phyloP scores from a whole-genome alignment of 163 green algal species.

The Chlorella variabilis region DNA sequence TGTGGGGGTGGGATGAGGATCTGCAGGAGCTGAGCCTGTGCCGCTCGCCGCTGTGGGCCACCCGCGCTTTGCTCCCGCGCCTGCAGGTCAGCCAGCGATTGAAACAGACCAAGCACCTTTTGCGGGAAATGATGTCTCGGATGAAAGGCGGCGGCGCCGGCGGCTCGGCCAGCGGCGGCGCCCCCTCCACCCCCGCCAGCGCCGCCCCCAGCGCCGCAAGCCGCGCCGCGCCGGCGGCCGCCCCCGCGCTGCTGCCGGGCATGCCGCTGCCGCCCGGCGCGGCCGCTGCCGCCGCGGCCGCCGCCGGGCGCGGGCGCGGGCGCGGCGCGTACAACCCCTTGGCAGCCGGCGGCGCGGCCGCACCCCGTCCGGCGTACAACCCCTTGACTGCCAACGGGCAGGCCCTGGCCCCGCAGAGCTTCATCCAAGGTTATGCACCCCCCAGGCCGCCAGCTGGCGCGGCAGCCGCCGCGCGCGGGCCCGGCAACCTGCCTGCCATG shows the following conservation, averaged over 20 bases:
- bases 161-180: neutral
- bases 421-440: neutral
- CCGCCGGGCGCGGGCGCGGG: neutral
- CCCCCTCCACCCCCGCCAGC: neutral
- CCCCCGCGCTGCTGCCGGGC: neutral
- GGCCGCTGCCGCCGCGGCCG: neutral
- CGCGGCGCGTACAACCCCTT: constrained; percentile 18
- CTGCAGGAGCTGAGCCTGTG: no score
- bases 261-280: neutral
- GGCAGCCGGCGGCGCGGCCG: neutral
- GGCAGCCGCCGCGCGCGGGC: neutral
- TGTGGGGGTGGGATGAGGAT: no score
- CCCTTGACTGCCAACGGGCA: neutral
- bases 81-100: neutral
- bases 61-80: neutral
- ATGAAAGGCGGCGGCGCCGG: neutral
- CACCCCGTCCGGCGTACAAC: constrained; percentile 9
- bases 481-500: neutral
- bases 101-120: neutral
- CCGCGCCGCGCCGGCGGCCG: neutral
- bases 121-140: neutral
- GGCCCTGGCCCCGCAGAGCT: neutral
- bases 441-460: neutral
- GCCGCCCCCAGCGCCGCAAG: neutral
- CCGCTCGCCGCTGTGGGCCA: no score